Conservation (phyloP, 805 yeast genomes). For the Wickerhamomyces chambardii region DNA sequence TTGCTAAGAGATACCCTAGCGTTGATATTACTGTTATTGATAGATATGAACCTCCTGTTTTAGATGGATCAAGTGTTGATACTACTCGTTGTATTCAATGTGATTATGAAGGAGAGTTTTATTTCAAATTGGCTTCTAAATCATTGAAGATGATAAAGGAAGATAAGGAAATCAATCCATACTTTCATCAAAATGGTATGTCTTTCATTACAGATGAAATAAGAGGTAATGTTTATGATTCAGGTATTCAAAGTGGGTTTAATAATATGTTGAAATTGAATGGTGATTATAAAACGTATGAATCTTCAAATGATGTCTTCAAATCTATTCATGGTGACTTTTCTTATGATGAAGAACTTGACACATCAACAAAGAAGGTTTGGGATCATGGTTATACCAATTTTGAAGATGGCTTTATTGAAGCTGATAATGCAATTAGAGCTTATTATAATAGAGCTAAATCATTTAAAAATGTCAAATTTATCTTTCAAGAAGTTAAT, state of each 20-base stretch:
- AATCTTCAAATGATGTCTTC: too few species aligned
- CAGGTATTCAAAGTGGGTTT: neutral
- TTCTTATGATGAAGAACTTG: neutral
- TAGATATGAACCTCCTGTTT: constrained; percentile 10
- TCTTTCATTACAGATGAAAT: too few species aligned
- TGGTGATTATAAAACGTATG: neutral
- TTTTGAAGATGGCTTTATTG: constrained; percentile 6
- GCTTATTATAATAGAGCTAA: constrained; percentile 7
- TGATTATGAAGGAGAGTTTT: constrained; percentile 7
- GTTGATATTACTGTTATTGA: constrained; percentile 6
- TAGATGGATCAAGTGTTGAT: constrained; percentile 9
- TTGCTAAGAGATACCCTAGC: constrained; percentile 5
- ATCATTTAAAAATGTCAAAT: constrained; percentile 1
- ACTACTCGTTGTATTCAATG: constrained; percentile 8
- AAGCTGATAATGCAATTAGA: constrained; percentile 7
- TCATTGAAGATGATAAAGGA: constrained; percentile 3
- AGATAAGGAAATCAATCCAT: constrained; percentile 4
- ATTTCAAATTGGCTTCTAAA: constrained; percentile 5
- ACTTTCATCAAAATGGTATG: constrained; percentile 9
- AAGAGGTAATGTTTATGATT: constrained; percentile 2
- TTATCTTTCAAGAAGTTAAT: constrained; percentile 6
- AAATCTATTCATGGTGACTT: constrained; percentile 1
- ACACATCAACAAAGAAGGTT: constrained; percentile 1
- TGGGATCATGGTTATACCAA: constrained; percentile 9
- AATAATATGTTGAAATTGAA: neutral